Conservation (phyloP, 2,329 filamentous ascomycete genomes). For the Cordyceps pruinosa region DNA sequence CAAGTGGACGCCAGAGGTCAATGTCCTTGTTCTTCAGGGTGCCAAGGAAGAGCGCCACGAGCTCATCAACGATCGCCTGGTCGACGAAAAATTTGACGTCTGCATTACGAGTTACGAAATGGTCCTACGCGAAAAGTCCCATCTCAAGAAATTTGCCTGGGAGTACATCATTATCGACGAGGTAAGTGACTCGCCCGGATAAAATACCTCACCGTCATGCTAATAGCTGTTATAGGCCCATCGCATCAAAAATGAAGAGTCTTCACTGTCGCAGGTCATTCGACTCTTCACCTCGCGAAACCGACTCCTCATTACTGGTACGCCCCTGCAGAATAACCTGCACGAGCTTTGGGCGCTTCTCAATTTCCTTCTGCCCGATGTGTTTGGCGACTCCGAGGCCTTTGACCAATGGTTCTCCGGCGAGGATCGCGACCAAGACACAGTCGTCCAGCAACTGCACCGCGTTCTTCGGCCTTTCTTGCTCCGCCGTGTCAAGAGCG, state of each 20-base stretch:
- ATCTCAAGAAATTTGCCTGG: conserved; percentile 97
- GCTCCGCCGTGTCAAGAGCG: conserved; percentile 89
- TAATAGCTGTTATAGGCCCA: conserved; percentile 49
- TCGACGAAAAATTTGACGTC: conserved; percentile 93
- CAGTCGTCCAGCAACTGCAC: conserved; percentile 91
- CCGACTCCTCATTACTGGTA: conserved; percentile 90
- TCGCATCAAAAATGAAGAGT: conserved; percentile 99
- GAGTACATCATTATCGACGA: conserved; percentile 99
- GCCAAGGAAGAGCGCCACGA: conserved; percentile 86
- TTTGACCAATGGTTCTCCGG: conserved; percentile 98
- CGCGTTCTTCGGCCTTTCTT: conserved; percentile 89
- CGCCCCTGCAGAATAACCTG: conserved; percentile 93
- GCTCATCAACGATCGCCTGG: conserved; percentile 84
- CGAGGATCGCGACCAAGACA: conserved; percentile 85
- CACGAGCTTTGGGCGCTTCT: conserved; percentile 96
- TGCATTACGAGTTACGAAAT: conserved; percentile 99
- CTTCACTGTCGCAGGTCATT: conserved; percentile 91
- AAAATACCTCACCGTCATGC: neutral
- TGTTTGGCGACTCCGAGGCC: conserved; percentile 92
- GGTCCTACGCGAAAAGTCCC: conserved; percentile 90
- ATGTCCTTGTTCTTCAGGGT: conserved; percentile 88
- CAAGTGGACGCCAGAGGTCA: conserved; percentile 91
- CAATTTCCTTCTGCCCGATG: conserved; percentile 95
- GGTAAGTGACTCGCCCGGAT: conserved; percentile 18
- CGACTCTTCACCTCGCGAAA: conserved; percentile 94